Conservation (phyloP, 1,139 yeast genomes). For the Protomyces arabidopsidicola region DNA sequence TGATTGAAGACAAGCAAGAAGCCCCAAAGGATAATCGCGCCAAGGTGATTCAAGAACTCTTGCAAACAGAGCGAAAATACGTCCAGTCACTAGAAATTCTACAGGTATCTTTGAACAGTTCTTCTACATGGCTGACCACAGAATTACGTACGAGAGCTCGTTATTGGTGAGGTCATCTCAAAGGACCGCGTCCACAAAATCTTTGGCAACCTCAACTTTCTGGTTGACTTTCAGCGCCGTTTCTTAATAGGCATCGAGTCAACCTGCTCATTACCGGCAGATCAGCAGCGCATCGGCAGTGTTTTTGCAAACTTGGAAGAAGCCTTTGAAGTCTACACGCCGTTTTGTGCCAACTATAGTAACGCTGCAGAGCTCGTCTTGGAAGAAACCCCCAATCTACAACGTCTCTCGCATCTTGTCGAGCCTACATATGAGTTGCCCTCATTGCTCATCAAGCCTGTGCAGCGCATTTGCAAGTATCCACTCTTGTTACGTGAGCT, state of each 20-base stretch:
- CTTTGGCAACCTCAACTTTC: conserved; percentile 80
- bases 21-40: conserved; percentile 48
- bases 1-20: conserved; percentile 44
- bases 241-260: conserved; percentile 84
- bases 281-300: conserved; percentile 81
- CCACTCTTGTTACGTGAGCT: conserved; percentile 77
- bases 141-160: conserved; percentile 63
- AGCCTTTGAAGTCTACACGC: conserved; percentile 80
- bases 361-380: conserved; percentile 78
- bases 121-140: conserved; percentile 22
- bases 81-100: conserved; percentile 83
- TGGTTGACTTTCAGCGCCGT: conserved; percentile 88
- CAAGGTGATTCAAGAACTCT: conserved; percentile 75
- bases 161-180: conserved; percentile 61
- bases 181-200: conserved; percentile 75
- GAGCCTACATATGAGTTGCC: conserved; percentile 88
- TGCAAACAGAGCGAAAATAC: conserved; percentile 86
- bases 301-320: conserved; percentile 62
- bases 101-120: conserved; percentile 37
- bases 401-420: conserved; percentile 56
- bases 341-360: conserved; percentile 77
- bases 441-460: conserved; percentile 84
- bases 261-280: conserved; percentile 68
- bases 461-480: conserved; percentile 89
- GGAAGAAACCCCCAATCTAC: conserved; percentile 56